A percentile compares a stretch with the other conserved stretches of the same genome.
These are phyloP conservation scores for Talaromyces sp. DNA, from an alignment of 2,329 filamentous ascomycete genomes.

Conservation along the genomic window DNA sequence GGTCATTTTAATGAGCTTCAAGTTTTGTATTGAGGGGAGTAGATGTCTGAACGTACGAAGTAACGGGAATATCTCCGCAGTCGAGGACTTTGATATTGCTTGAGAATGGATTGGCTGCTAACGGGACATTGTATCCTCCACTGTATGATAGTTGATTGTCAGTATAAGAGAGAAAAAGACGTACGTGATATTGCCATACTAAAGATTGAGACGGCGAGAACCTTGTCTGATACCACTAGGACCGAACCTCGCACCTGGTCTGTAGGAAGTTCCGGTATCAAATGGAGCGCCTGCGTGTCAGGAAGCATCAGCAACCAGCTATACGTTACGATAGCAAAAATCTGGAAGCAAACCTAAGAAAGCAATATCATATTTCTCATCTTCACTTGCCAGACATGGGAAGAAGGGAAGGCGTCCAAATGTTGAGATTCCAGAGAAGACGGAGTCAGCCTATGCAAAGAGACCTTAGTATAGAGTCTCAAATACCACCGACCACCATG, in stretches of 20 bases:
- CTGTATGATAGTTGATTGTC: constrained; percentile 47
- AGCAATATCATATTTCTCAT: constrained; percentile 77
- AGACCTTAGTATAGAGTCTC: neutral
- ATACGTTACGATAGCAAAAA: too few relatives aligned
- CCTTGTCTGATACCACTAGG: constrained; percentile 83
- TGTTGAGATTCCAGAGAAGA: constrained; percentile 84
- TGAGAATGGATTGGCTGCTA: constrained; percentile 76
- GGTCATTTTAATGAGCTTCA: neutral
- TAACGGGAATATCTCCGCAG: constrained; percentile 82
- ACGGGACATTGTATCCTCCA: constrained; percentile 81
- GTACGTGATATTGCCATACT: constrained; percentile 58
- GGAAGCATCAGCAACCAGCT: neutral
- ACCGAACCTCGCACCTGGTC: constrained; percentile 79
- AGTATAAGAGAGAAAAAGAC: neutral
- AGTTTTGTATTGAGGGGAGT: neutral
- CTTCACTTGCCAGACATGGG: constrained; percentile 69
- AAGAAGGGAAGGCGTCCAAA: constrained; percentile 77
- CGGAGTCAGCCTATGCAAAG: constrained; percentile 68
- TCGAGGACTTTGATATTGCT: constrained; percentile 78
- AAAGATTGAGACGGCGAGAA: constrained; percentile 80
- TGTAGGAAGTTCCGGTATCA: constrained; percentile 81
- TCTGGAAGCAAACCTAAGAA: constrained; percentile 63
- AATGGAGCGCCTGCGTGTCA: constrained; percentile 66
- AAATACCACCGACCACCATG: neutral
- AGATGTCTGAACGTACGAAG: constrained; percentile 59